phyloP scores from a whole-genome alignment of 163 green algal genomes.

The Volvox carteri region DNA sequence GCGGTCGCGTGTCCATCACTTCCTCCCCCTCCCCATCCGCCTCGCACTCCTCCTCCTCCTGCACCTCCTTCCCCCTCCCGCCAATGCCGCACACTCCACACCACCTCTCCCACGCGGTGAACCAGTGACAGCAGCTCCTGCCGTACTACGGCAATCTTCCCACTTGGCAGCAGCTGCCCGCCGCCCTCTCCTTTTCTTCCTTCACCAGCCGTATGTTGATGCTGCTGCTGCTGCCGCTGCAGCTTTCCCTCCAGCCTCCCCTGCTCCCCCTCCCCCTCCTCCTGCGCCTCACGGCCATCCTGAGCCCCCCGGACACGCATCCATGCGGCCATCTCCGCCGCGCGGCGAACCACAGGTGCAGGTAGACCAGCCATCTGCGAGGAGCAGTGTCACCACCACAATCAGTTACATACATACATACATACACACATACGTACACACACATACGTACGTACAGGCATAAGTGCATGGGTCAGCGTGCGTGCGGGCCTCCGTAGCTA shows the following conservation, averaged over 20 bases:
- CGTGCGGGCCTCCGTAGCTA: too few relatives aligned
- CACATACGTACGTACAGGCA: not conserved
- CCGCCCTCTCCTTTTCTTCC: not conserved
- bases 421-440: not conserved
- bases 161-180: not conserved
- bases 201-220: not conserved
- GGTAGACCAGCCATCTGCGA: constrained; percentile 67
- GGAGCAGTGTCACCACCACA: too few relatives aligned
- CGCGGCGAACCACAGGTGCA: constrained; percentile 52
- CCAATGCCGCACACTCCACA: not conserved
- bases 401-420: not conserved
- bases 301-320: too few relatives aligned
- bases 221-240: not conserved
- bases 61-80: not conserved
- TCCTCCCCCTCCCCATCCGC: not conserved
- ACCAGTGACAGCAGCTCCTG: not conserved
- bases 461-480: not conserved
- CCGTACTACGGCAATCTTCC: not conserved
- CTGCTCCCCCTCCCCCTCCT: not conserved
- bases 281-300: too few relatives aligned
- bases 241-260: not conserved
- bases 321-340: constrained; percentile 51
- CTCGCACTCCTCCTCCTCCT: not conserved
- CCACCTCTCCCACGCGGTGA: not conserved
- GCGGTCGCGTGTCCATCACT: not conserved